A percentile compares a stretch with the other conserved stretches of the same genome.
Conservation (phyloP, 306 rosid genomes). For the Quercus engelmannii region DNA sequence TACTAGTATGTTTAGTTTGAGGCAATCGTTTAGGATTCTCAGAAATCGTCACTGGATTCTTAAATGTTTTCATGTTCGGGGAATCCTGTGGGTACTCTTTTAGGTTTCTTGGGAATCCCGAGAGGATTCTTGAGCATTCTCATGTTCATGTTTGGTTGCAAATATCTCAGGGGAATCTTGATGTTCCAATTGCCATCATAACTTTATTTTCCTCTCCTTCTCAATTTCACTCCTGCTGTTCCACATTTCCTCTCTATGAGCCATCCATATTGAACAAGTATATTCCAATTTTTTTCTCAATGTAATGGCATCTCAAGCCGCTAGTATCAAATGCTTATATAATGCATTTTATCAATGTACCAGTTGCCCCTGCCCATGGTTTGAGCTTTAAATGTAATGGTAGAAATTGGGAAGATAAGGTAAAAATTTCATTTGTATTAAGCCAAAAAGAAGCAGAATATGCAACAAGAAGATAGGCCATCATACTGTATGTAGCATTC, state of each 20-base stretch:
- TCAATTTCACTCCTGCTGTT: background rate
- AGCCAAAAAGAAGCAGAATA: background rate
- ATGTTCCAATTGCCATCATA: background rate
- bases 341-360: background rate
- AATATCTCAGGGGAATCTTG: no score
- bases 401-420: background rate
- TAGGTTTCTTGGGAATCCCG: no score
- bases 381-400: background rate
- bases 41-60: no score
- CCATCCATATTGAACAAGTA: background rate
- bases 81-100: no score
- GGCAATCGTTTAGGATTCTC: no score
- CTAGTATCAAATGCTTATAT: background rate
- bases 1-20: background rate
- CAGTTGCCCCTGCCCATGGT: background rate
- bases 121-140: no score
- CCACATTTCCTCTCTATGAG: background rate
- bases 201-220: background rate
- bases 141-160: no score
- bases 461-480: background rate
- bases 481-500: background rate
- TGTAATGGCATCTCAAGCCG: background rate
- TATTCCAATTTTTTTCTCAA: background rate
- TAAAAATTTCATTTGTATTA: background rate
- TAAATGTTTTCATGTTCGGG: no score